phyloP scores from a whole-genome alignment of 495 filamentous ascomycete species.

The Penicillium cinerascens region DNA sequence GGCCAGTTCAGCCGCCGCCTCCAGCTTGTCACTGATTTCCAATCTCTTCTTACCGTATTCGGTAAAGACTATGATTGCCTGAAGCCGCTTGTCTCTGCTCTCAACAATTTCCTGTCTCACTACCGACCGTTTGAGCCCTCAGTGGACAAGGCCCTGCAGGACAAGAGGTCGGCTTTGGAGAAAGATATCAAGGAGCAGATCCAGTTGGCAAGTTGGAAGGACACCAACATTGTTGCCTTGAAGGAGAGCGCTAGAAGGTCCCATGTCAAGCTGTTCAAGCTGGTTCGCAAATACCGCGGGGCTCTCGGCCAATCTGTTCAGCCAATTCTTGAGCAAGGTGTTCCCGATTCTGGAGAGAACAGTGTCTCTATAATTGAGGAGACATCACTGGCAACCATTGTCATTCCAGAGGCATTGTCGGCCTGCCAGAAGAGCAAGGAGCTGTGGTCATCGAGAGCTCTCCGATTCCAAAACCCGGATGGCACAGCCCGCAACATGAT shows the following conservation, averaged over 20 bases:
- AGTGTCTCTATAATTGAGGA: constrained; percentile 13
- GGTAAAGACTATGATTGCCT: constrained; percentile 53
- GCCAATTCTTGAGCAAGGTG: constrained; percentile 58
- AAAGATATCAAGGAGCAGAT: constrained; percentile 86
- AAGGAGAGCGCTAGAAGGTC: constrained; percentile 84
- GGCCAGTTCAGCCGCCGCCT: constrained; percentile 78
- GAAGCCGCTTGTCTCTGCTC: constrained; percentile 47
- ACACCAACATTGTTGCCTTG: constrained; percentile 86
- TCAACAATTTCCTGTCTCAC: constrained; percentile 74
- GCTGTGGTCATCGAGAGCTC: constrained; percentile 59
- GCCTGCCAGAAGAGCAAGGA: constrained; percentile 51
- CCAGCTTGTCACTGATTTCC: constrained; percentile 67
- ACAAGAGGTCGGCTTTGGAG: constrained; percentile 65
- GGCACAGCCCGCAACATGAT: constrained; percentile 63
- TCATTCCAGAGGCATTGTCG: constrained; percentile 42
- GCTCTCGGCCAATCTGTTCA: constrained; percentile 70
- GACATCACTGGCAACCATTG: constrained; percentile 13
- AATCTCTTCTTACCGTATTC: constrained; percentile 47
- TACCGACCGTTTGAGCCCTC: constrained; percentile 64
- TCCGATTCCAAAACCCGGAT: constrained; percentile 64
- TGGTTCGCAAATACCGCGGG: constrained; percentile 82
- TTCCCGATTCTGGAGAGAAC: constrained; percentile 51
- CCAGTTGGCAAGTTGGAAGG: constrained; percentile 89
- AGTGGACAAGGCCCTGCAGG: constrained; percentile 57
- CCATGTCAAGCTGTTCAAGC: constrained; percentile 85